phyloP scores from a whole-genome alignment of 345 rosid species.

The Geranium brycei region DNA sequence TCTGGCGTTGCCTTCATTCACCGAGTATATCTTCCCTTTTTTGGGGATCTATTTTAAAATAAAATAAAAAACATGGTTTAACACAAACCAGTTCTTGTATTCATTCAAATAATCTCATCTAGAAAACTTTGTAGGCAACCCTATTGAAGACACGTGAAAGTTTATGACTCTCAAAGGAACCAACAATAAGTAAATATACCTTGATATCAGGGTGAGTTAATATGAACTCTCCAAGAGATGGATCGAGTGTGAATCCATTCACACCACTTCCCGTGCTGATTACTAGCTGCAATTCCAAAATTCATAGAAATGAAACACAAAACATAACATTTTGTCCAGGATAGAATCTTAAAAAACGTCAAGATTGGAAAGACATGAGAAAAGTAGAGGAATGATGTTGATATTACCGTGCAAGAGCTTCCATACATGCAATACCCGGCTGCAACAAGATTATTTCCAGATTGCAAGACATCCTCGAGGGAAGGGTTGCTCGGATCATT shows the following conservation, averaged over 20 bases:
- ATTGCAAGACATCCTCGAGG: constrained; percentile 72
- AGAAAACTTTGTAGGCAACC: no score
- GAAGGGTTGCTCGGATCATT: constrained; percentile 57
- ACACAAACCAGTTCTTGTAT: background rate
- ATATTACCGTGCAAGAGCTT: constrained; percentile 88
- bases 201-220: constrained; percentile 87
- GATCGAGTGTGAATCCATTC: constrained; percentile 91
- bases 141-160: background rate
- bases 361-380: background rate
- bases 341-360: background rate
- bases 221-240: constrained; percentile 97
- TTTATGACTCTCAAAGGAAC: background rate
- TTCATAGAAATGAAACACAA: background rate
- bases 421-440: constrained; percentile 99
- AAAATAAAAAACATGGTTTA: background rate
- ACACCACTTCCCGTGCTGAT: constrained; percentile 83
- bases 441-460: constrained; percentile 82
- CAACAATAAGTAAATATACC: constrained; percentile 27
- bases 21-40: constrained; percentile 90
- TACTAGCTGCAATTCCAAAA: constrained; percentile 49
- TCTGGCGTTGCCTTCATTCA: constrained; percentile 95
- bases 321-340: constrained; percentile 1
- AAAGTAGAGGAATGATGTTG: background rate
- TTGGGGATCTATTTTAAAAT: constrained; percentile 56
- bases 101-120: no score